A percentile compares a stretch with the other conserved stretches of the same genome.
Conservation (phyloP, 345 rosid species). For the Acer yangbiense region DNA sequence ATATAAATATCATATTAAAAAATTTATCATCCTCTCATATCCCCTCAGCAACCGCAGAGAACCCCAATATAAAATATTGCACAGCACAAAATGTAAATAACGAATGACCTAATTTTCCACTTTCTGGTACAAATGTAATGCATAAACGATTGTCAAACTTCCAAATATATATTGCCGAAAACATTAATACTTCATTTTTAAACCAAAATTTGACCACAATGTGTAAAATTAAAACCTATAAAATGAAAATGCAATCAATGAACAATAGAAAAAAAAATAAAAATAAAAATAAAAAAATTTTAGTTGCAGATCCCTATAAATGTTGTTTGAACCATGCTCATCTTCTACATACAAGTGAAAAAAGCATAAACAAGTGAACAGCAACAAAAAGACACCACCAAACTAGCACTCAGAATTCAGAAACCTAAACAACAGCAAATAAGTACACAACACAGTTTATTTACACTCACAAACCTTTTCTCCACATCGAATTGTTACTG, state of each 20-base stretch:
- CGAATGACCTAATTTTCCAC: not conserved
- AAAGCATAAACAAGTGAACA: not conserved
- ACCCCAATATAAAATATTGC: not conserved
- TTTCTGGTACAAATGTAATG: not conserved
- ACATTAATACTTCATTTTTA: not conserved
- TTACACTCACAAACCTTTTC: constrained; percentile 15
- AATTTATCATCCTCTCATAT: not conserved
- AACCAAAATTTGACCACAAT: not conserved
- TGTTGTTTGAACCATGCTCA: not conserved
- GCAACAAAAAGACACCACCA: not conserved
- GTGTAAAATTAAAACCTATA: not conserved
- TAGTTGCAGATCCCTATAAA: not conserved
- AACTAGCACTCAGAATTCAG: not conserved
- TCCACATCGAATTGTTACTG: not conserved
- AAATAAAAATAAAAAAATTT: not conserved
- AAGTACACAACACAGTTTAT: not conserved
- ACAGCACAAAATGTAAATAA: not conserved
- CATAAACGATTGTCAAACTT: not conserved
- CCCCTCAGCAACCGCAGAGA: not conserved
- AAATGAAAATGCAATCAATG: not conserved
- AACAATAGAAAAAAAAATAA: not conserved
- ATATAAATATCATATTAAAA: not conserved
- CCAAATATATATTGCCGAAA: not conserved
- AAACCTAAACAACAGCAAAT: not conserved
- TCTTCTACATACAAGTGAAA: not conserved